Evolutionary conservation across 805 yeast genomes (phyloP).

Genomic region (Cyberlindnera euphorbiiphila): DNA sequence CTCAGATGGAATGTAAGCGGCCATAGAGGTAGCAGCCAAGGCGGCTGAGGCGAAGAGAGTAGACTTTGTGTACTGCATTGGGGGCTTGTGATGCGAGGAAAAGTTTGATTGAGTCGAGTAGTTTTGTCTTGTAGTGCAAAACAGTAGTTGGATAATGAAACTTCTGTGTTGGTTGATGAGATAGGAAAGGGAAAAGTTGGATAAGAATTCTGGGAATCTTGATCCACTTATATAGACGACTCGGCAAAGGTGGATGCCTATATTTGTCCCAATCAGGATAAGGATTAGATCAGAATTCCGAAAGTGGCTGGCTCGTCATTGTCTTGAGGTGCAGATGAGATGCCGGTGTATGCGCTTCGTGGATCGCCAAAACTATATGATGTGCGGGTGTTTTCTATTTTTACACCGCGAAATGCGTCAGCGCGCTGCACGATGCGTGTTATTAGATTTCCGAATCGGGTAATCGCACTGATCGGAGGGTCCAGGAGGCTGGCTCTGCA

Average conservation of each 20-base stretch:
- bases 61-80: conserved; percentile 41
- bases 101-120: too few species aligned
- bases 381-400: conserved; percentile 10
- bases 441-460: conserved; percentile 7
- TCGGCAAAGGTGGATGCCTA: neutral
- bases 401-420: neutral
- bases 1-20: conserved; percentile 62
- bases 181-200: neutral
- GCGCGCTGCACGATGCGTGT: conserved; percentile 3
- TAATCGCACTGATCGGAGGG: neutral
- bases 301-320: conserved; percentile 9
- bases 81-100: conserved; percentile 1
- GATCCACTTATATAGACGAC: conserved; percentile 6
- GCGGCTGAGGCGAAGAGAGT: conserved; percentile 36
- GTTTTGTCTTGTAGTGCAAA: neutral
- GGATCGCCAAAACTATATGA: neutral
- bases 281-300: conserved; percentile 14
- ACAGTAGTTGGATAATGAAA: neutral
- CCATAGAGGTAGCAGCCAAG: conserved; percentile 46
- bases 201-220: neutral
- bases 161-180: neutral
- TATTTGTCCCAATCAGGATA: neutral
- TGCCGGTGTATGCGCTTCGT: neutral
- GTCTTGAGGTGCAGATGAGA: neutral
- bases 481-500: conserved; percentile 4